These are phyloP conservation scores for Cystobasidium ongulense DNA, from an alignment of 768 basidiomycete genomes.

Conservation along the genomic window DNA sequence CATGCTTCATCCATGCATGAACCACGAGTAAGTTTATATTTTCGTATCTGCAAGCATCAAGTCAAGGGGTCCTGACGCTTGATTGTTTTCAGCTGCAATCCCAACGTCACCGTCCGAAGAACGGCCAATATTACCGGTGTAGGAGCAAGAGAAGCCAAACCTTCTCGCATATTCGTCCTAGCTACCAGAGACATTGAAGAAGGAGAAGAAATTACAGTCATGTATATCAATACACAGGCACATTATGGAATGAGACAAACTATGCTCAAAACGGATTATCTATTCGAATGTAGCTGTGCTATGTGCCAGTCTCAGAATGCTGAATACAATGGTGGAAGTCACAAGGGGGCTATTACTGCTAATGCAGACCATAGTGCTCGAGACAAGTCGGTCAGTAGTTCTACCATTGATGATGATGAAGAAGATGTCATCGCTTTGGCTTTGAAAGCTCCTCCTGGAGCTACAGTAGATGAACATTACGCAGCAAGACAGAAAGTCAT, in stretches of 20 bases:
- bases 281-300: conserved; percentile 9
- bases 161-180: conserved; percentile 22
- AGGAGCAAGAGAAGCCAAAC: conserved; percentile 26
- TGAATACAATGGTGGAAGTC: conserved; percentile 12
- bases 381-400: neutral
- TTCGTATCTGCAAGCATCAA: neutral
- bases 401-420: neutral
- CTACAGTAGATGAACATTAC: conserved; percentile 3
- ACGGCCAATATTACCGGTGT: conserved; percentile 2
- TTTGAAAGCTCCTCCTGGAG: neutral
- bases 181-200: conserved; percentile 9
- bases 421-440: conserved; percentile 6
- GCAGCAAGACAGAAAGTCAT: neutral
- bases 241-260: neutral
- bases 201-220: conserved; percentile 25
- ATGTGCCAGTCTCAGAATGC: neutral
- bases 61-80: neutral
- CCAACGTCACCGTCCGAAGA: conserved; percentile 7
- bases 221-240: neutral
- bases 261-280: conserved; percentile 1
- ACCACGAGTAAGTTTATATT: conserved; percentile 4
- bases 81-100: conserved; percentile 3
- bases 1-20: conserved; percentile 26
- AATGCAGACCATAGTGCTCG: neutral
- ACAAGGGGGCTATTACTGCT: neutral